These are phyloP conservation scores for Geum urbanum DNA, from an alignment of 306 rosid genomes.

Conservation along the genomic window DNA sequence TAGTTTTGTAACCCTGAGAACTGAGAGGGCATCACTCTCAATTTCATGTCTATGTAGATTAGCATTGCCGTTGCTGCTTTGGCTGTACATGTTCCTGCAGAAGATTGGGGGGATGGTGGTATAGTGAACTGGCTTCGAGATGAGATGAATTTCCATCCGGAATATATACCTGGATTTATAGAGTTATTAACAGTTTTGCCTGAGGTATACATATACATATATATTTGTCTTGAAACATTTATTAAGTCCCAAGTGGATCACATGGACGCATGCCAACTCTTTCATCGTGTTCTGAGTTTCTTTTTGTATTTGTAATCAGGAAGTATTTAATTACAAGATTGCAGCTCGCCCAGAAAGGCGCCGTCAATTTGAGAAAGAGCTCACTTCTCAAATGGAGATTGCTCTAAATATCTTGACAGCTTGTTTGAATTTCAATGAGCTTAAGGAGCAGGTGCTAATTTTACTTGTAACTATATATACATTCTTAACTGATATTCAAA, in stretches of 20 bases:
- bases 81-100: conserved; percentile 96
- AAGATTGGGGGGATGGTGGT: conserved; percentile 99
- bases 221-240: neutral
- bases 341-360: conserved; percentile 99
- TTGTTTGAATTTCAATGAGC: conserved; percentile 83
- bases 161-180: conserved; percentile 93
- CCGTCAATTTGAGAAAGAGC: conserved; percentile 96
- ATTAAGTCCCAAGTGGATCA: neutral
- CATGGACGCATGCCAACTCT: neutral
- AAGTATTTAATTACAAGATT: conserved; percentile 85
- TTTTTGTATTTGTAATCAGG: conserved; percentile 47
- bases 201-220: conserved; percentile 56
- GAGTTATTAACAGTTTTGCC: conserved; percentile 98
- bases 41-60: conserved; percentile 54
- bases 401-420: conserved; percentile 88
- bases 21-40: conserved; percentile 26
- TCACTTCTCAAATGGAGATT: conserved; percentile 85
- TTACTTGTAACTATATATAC: neutral
- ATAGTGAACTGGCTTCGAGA: conserved; percentile 93
- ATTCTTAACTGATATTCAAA: conserved; percentile 20
- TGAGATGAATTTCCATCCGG: conserved; percentile 96
- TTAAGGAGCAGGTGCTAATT: conserved; percentile 81
- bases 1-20: conserved; percentile 10
- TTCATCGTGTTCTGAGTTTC: conserved; percentile 13
- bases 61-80: conserved; percentile 99